Conservation (phyloP, 495 filamentous ascomycete species). For the Amphirosellinia nigrospora region DNA sequence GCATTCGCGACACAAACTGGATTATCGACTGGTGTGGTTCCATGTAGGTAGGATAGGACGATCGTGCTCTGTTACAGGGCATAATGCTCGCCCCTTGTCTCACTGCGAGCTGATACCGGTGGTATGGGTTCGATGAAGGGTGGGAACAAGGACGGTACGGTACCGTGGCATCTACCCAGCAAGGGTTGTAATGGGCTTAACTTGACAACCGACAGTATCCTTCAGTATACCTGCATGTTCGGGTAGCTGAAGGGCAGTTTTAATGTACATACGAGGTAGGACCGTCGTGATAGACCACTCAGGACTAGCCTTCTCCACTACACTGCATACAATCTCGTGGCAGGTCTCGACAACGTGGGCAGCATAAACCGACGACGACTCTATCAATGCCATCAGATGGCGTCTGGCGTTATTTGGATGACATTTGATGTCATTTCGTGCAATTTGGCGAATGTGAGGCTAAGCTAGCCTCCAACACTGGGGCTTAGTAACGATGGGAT, state of each 20-base stretch:
- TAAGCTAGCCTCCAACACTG: background rate
- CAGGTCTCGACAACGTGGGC: background rate
- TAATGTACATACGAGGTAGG: too few relatives aligned
- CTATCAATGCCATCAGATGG: background rate
- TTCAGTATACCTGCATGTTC: too few relatives aligned
- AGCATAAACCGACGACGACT: too few relatives aligned
- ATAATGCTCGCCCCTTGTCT: background rate
- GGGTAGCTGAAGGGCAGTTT: too few relatives aligned
- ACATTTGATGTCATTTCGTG: conserved; percentile 15
- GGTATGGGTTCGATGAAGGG: background rate
- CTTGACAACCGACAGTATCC: too few relatives aligned
- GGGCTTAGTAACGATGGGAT: conserved; percentile 14
- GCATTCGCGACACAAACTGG: background rate
- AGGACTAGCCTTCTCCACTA: too few relatives aligned
- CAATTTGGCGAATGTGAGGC: background rate
- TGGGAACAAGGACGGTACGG: background rate
- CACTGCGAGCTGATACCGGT: conserved; percentile 8
- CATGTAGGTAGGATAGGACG: background rate
- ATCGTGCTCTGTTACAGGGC: background rate
- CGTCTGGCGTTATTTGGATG: conserved; percentile 13
- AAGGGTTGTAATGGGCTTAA: background rate
- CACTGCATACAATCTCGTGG: too few relatives aligned
- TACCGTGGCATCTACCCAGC: background rate
- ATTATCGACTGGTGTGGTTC: background rate
- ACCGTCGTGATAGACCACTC: too few relatives aligned